Conservation (phyloP, 2,329 filamentous ascomycete species). For the Paraconiothyrium brasiliense region DNA sequence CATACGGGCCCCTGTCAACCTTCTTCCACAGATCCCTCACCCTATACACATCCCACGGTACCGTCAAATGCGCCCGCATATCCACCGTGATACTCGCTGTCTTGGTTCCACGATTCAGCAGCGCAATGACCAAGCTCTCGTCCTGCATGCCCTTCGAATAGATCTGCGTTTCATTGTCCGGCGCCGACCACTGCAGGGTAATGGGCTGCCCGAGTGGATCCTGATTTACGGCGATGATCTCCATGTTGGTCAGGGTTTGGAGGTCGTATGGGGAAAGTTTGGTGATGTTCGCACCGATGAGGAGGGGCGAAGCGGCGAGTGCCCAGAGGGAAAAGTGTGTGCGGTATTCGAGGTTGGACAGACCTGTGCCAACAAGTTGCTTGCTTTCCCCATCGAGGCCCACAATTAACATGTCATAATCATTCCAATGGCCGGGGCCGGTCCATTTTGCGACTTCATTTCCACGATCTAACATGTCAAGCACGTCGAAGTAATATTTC, state of each 20-base stretch:
- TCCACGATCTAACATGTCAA: slow-evolving; percentile 49
- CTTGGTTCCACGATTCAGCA: slow-evolving; percentile 28
- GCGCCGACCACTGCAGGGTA: slow-evolving; percentile 22
- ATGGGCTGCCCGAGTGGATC: slow-evolving; percentile 34
- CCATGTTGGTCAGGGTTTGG: slow-evolving; percentile 53
- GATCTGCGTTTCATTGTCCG: slow-evolving; percentile 28
- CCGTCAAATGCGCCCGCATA: slow-evolving; percentile 33
- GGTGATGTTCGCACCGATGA: slow-evolving; percentile 52
- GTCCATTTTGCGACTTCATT: slow-evolving; percentile 34
- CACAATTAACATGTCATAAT: slow-evolving; percentile 38
- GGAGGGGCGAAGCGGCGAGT: slow-evolving; percentile 53
- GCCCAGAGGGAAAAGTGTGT: slow-evolving; percentile 56
- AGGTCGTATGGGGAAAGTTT: slow-evolving; percentile 47
- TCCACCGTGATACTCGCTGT: slow-evolving; percentile 29
- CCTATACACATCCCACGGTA: slow-evolving; percentile 32
- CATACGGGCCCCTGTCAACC: slow-evolving; percentile 32
- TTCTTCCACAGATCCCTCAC: slow-evolving; percentile 34
- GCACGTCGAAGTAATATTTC: slow-evolving; percentile 51
- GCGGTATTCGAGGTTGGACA: slow-evolving; percentile 46
- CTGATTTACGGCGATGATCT: slow-evolving; percentile 56
- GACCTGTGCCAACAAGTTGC: slow-evolving; percentile 32
- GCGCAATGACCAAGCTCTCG: slow-evolving; percentile 27
- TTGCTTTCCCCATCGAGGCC: slow-evolving; percentile 35
- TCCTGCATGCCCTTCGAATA: slow-evolving; percentile 28
- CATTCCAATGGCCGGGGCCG: slow-evolving; percentile 34